Evolutionary conservation across 768 basidiomycete species (phyloP).

Genomic region (Tylopilus sp.): DNA sequence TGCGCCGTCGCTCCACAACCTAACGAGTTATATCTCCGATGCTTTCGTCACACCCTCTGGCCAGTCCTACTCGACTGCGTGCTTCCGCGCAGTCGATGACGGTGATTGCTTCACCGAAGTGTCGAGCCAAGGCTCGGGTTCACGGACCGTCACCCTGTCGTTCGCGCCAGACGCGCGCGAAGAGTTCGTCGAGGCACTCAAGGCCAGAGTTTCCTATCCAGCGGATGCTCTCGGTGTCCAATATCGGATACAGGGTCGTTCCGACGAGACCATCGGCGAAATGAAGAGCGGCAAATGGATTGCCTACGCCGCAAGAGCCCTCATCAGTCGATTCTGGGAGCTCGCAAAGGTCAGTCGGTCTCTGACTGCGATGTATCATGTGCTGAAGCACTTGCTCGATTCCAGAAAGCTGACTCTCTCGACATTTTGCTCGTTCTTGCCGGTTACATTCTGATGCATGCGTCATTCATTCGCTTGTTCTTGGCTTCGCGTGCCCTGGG

Average conservation of each 20-base stretch:
- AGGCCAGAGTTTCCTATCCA: conserved; percentile 26
- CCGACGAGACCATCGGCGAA: conserved; percentile 54
- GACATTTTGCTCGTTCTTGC: conserved; percentile 93
- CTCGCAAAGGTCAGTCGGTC: conserved; percentile 62
- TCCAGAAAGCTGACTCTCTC: conserved; percentile 86
- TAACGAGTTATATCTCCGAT: conserved; percentile 47
- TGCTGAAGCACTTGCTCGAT: conserved; percentile 14
- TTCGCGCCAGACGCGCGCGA: conserved; percentile 50
- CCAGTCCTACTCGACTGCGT: conserved; percentile 48
- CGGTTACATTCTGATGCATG: conserved; percentile 95
- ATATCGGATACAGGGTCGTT: conserved; percentile 48
- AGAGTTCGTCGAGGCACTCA: conserved; percentile 45
- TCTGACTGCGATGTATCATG: background rate
- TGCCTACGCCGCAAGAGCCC: conserved; percentile 75
- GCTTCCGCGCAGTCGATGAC: conserved; percentile 38
- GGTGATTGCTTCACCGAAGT: conserved; percentile 41
- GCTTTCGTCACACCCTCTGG: conserved; percentile 41
- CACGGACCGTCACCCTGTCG: conserved; percentile 46
- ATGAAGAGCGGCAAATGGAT: conserved; percentile 87
- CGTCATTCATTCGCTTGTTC: conserved; percentile 89
- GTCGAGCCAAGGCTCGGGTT: conserved; percentile 33
- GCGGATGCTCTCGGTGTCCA: conserved; percentile 41
- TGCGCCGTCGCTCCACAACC: conserved; percentile 40
- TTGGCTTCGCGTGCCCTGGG: conserved; percentile 85
- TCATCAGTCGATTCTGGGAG: conserved; percentile 81